Evolutionary conservation across 1,284 basidiomycete species (phyloP), one percentile per base, ranked within the genome.

Genomic region (Cryptococcus sp.): DNA sequence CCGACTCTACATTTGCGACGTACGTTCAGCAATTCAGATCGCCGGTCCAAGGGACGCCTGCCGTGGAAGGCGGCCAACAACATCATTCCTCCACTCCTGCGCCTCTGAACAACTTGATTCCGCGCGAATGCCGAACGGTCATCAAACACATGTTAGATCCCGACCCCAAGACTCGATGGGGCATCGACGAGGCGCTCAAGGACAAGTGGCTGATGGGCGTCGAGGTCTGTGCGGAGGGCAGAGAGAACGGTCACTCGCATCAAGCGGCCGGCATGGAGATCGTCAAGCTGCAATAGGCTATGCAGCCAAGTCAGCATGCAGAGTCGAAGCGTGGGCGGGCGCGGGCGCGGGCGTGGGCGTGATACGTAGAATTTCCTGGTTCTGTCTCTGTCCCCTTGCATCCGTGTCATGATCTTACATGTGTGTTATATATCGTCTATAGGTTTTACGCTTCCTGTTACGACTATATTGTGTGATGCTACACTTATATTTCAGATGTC

Each of bases 131-230:
- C 67, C 82, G 95, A 31, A 83, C 85, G 41, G 79, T 98, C 63
- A 85, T 99, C 62, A 87, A 94, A 71, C 88, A 88, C 82, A 99
- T 99, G 94, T 84, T 99, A 50, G 92, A 96, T 72, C 95, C 95
- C 1, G 89, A 97, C 73, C 93, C 94, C 17, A 89, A 90, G 80
- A 80, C 83, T 46, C 83, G 95, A 23, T 84, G 82, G 67, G 81
- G 85, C 53, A 90, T 95, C 67, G 94, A 98, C 65, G 91, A 94
- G 53, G 85, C 91, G 50, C 81, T 95, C 60, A 84, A 84, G 68
- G 88, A 97, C 72, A 74, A 87, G 50, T 99, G 94, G 94, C 80
- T 97, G 60, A 78, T 84, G 77, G 76, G 81, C 19, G 88, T 96
- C 64, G 87, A 92, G 56, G 69, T 78, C n/a, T 79, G 78, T 60